phyloP scores from a whole-genome alignment of 306 rosid genomes.

The Pterocarpus santalinus region DNA sequence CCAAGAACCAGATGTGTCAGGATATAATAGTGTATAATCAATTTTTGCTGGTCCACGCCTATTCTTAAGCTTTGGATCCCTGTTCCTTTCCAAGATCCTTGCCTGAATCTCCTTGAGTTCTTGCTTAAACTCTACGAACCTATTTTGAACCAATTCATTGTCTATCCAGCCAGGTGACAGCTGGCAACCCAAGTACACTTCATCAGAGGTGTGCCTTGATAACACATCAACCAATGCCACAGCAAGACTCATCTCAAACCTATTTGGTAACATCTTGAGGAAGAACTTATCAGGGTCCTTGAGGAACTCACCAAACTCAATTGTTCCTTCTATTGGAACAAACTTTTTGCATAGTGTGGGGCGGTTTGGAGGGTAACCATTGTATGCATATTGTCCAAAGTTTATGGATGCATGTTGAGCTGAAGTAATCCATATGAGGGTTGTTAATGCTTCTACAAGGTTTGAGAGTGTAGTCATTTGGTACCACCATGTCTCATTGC shows the following conservation, averaged over 20 bases:
- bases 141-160: slow-evolving; percentile 53
- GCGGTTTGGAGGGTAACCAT: slow-evolving; percentile 63
- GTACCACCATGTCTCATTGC: slow-evolving; percentile 60
- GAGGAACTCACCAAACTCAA: slow-evolving; percentile 68
- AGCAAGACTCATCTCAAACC: slow-evolving; percentile 61
- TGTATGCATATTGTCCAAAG: slow-evolving; percentile 69
- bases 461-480: slow-evolving; percentile 55
- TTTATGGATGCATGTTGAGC: slow-evolving; percentile 74
- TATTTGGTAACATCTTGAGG: slow-evolving; percentile 67
- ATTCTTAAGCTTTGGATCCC: slow-evolving; percentile 68
- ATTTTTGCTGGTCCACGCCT: slow-evolving; percentile 62
- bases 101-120: slow-evolving; percentile 60
- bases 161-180: slow-evolving; percentile 63
- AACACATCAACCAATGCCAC: slow-evolving; percentile 60
- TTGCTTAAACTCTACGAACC: slow-evolving; percentile 61
- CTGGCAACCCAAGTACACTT: slow-evolving; percentile 62
- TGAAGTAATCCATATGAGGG: slow-evolving; percentile 78
- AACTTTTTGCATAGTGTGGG: slow-evolving; percentile 67
- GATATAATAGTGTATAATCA: slow-evolving; percentile 58
- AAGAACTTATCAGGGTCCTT: slow-evolving; percentile 71
- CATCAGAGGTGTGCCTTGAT: slow-evolving; percentile 63
- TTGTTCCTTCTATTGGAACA: slow-evolving; percentile 74
- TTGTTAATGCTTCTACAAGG: slow-evolving; percentile 70
- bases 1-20: slow-evolving; percentile 55
- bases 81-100: slow-evolving; percentile 62